Percentiles rank a stretch among this genome's conserved stretches.
These are phyloP conservation scores for Epichloe sibirici DNA, from an alignment of 2,329 filamentous ascomycete species.

Conservation along the genomic window DNA sequence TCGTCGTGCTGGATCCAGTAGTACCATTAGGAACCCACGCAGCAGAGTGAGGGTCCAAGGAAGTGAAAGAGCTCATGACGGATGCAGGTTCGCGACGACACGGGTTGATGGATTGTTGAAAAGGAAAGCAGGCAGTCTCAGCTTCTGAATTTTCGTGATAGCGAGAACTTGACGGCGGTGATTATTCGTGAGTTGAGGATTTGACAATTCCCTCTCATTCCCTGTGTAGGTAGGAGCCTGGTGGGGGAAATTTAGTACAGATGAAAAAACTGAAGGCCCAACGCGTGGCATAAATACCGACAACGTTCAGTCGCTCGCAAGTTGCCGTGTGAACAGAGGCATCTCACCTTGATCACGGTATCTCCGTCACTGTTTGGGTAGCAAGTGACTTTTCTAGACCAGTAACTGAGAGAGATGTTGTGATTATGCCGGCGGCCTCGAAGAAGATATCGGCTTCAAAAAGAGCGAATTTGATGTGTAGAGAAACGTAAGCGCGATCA, in stretches of 20 bases:
- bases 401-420: neutral
- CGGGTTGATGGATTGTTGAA: neutral
- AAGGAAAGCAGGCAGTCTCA: neutral
- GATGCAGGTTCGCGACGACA: neutral
- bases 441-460: neutral
- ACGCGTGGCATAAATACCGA: neutral
- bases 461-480: neutral
- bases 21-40: neutral
- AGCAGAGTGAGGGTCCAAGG: slow-evolving; percentile 3
- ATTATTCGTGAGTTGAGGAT: neutral
- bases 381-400: neutral
- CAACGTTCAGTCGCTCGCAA: neutral
- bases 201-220: too few species aligned
- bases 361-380: too few species aligned
- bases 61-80: neutral
- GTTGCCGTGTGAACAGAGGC: neutral
- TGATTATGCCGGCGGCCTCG: neutral
- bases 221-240: neutral
- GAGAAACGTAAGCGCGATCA: too few species aligned
- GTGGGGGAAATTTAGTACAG: neutral
- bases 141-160: neutral
- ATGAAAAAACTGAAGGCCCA: neutral
- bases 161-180: neutral
- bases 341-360: neutral
- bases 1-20: neutral